Base-by-base conservation (phyloP, 1,139 yeast genomes). In the Hyphopichia fennica region DNA sequence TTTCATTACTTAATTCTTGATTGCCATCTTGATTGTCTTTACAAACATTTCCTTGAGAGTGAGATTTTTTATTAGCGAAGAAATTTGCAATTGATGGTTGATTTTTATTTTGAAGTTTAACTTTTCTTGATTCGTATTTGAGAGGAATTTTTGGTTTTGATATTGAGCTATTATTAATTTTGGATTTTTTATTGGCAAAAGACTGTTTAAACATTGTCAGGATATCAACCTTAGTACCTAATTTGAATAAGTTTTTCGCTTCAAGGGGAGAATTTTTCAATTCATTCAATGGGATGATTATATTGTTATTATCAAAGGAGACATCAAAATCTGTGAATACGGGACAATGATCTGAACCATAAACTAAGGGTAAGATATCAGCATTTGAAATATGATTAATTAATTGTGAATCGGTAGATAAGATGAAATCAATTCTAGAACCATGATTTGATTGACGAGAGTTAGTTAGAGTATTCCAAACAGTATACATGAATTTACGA, bases 321-420 rank as follows among this genome's bases (percentile, higher is more conserved):
- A 65, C 47, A 28, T 67, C 67, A 40, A 88, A 60, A 58, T 90
- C 97, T 0, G 91, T 77, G 55, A 63, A 89, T 0, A 89, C 81
- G 0, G 99, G 99, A 61, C 98, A 93, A 62, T 93, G 99, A 60
- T 93, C 99, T 0, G 96, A 89, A 0, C 98, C 99, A 59, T 77
- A 67, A 0, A 91, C 56, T 30, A 70, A 72, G 0, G 91, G 84
- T 76, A 87, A 75, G 16, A 87, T 86, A 53, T 84, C 81, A 0
- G 93, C 84, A 16, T 62, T 56, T 0, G 58, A 50, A 9, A 82
- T 66, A 6, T 45, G 40, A 0, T 58, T 45, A 5, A 65, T 52
- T 38, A 84, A 48, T 0, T 46, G 50, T 11, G 65, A 51, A 2
- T 84, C 69, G 37, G 58, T 62, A 0, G 77, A 62, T 3, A 89